Conservation (phyloP, 176 grass and related monocot species). For the Thalia dealbata region DNA sequence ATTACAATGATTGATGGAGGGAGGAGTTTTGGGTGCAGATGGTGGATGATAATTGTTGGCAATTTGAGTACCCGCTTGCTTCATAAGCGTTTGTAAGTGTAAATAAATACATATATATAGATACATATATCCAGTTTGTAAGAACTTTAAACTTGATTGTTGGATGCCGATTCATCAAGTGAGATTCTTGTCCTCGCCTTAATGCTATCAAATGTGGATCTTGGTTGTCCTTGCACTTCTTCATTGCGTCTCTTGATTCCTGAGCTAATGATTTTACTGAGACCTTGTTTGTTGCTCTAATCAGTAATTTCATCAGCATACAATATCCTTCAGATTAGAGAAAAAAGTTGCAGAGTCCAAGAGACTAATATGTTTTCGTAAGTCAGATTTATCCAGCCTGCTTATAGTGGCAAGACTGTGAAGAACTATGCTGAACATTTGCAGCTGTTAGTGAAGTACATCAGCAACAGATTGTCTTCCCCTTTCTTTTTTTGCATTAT, state of each 20-base stretch:
- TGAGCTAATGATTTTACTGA: background rate
- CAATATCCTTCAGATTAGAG: too few species aligned
- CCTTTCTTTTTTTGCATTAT: too few species aligned
- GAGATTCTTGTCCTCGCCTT: background rate
- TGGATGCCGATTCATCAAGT: background rate
- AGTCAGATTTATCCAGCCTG: too few species aligned
- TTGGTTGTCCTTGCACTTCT: background rate
- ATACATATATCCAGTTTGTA: background rate
- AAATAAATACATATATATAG: too few species aligned
- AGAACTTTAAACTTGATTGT: background rate
- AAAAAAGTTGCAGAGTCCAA: too few species aligned
- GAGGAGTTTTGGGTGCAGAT: background rate
- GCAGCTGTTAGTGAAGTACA: too few species aligned
- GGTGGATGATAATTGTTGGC: background rate
- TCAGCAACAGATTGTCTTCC: too few species aligned
- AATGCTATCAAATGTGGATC: background rate
- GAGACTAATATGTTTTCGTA: too few species aligned
- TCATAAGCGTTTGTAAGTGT: background rate
- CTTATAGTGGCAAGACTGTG: too few species aligned
- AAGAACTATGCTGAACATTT: too few species aligned
- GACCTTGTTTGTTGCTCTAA: background rate
- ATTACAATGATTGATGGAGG: too few species aligned
- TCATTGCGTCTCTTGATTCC: background rate
- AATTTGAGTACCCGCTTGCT: background rate
- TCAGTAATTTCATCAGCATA: too few species aligned